These are phyloP conservation scores for Fusarium sublunatum DNA, from an alignment of 2,329 filamentous ascomycete genomes.

Conservation along the genomic window DNA sequence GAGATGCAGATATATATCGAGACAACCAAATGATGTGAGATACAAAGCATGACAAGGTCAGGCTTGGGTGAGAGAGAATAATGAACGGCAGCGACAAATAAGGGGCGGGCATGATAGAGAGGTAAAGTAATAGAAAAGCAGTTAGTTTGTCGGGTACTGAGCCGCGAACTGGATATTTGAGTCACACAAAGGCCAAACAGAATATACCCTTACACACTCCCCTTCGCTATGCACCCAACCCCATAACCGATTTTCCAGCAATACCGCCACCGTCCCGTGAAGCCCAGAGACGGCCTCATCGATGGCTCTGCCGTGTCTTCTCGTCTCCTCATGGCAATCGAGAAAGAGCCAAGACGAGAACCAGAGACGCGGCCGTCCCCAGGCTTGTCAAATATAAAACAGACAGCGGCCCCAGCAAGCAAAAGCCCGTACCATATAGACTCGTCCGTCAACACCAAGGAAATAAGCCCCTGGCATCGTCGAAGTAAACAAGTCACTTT, in stretches of 20 bases:
- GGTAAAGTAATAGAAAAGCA: constrained; percentile 37
- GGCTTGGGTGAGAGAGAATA: constrained; percentile 14
- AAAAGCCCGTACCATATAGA: constrained; percentile 49
- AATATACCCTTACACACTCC: constrained; percentile 56
- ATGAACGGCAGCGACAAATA: constrained; percentile 29
- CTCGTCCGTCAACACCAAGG: constrained; percentile 50
- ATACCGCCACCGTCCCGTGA: constrained; percentile 48
- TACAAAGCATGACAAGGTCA: constrained; percentile 19
- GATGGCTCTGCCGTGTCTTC: constrained; percentile 3
- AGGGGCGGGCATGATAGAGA: constrained; percentile 33
- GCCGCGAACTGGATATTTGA: constrained; percentile 48
- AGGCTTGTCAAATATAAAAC: constrained; percentile 51
- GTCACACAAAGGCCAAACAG: constrained; percentile 55
- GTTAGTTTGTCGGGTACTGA: constrained; percentile 42
- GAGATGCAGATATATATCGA: constrained; percentile 33
- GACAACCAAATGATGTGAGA: constrained; percentile 26
- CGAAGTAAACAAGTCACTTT: constrained; percentile 53
- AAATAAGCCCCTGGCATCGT: constrained; percentile 43
- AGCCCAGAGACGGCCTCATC: constrained; percentile 17
- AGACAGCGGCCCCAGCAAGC: constrained; percentile 47
- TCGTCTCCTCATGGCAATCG: constrained; percentile 8
- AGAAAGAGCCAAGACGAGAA: constrained; percentile 6
- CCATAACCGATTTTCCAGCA: constrained; percentile 57
- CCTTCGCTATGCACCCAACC: constrained; percentile 58
- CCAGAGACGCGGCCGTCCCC: constrained; percentile 17